Evolutionary conservation across 257 asterid species (phyloP), one percentile per base, ranked within the genome.

Genomic region (Solanum clarkiae): DNA sequence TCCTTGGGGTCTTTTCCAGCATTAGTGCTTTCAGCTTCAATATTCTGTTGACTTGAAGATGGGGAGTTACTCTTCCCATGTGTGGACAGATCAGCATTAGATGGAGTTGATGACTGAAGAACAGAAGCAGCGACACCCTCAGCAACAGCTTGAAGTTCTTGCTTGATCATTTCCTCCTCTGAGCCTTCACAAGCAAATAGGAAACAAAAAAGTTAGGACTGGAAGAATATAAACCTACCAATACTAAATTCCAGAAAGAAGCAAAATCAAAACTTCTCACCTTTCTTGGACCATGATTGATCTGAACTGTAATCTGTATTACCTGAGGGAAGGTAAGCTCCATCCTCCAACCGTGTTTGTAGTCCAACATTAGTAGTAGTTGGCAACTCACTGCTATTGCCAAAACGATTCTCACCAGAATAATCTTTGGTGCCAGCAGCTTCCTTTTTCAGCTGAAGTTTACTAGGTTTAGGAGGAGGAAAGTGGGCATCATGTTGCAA

Each of bases 121-220:
- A 96, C 98, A 86, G 99, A 95, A 83, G 98, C 94, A 86, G 96
- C 99, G 70, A 92, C 98, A 74, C 94, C 98, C 90, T 95, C 99
- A 63, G 99, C 98, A 86, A 97, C 98, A 83, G 94, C 95, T 91
- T 93, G 97, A 89, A 95, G 97, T 88, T 97, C 98, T 90, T 92
- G 96, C 90, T 97, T 95, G 84, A 95, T 92, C 81, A 85, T 88
- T 88, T 97, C 99, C 90, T 95, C 99, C 9, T 94, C 89, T 36
- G 96, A 93, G 84, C 89, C 98, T 94, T 86, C 56, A 84, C 54
- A 11, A 80, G 80, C 66, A 71, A 54, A 77, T 77, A 84, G 80
- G 72, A 57, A 87, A 53, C 36, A 18, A 24, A 82, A 13, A 54
- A 87, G 5, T 85, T 57, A 90, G 87, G 86, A 85, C 51, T 22